Percentiles rank a stretch among this genome's conserved stretches.
Conservation (phyloP, 257 asterid genomes). For the Mitragyna speciosa region DNA sequence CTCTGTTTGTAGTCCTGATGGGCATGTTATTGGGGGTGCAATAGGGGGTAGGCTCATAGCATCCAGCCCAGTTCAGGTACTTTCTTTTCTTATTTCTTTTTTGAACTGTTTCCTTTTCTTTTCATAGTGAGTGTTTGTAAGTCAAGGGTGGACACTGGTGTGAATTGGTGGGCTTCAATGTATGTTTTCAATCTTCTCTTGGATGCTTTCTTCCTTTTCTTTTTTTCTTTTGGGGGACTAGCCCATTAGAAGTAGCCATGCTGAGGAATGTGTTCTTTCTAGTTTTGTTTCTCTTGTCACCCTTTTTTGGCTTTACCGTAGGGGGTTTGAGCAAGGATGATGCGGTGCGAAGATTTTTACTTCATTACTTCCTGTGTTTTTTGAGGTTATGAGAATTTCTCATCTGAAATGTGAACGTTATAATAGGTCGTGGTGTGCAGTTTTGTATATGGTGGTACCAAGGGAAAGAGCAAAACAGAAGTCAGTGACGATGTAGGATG, state of each 20-base stretch:
- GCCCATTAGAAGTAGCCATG: background rate
- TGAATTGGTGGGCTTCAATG: background rate
- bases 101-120: too few relatives aligned
- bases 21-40: slow-evolving; percentile 69
- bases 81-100: background rate
- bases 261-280: background rate
- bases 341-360: background rate
- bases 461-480: slow-evolving; percentile 55
- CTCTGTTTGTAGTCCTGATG: slow-evolving; percentile 69
- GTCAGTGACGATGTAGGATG: slow-evolving; percentile 38
- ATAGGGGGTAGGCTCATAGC: slow-evolving; percentile 65
- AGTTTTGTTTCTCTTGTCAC: too few relatives aligned
- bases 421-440: slow-evolving; percentile 80
- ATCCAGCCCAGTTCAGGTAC: slow-evolving; percentile 56
- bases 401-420: background rate
- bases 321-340: background rate
- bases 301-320: too few relatives aligned
- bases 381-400: background rate
- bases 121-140: background rate
- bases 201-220: too few relatives aligned
- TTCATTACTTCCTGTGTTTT: background rate
- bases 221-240: background rate
- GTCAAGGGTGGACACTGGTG: background rate
- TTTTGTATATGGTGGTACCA: slow-evolving; percentile 65
- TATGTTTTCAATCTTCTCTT: background rate